Evolutionary conservation across 2,329 filamentous ascomycete species (phyloP).

Genomic region (Zymoseptoria crescenta): DNA sequence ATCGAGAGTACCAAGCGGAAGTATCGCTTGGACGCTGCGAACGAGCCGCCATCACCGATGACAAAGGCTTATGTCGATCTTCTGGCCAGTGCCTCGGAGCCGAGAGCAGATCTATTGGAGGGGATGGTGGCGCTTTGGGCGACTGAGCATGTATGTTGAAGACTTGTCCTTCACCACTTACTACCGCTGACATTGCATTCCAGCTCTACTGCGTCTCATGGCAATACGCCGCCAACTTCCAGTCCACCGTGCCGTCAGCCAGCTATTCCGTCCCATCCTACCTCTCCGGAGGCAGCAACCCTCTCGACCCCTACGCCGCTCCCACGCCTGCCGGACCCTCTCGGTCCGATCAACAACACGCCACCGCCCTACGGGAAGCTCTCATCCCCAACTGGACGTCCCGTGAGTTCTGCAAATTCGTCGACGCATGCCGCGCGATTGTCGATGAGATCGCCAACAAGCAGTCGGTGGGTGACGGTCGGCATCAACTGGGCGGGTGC

Average conservation of each 20-base stretch:
- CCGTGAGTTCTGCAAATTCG: conserved; percentile 42
- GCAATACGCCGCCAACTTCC: conserved; percentile 42
- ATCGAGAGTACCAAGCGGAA: conserved; percentile 57
- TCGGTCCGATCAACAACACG: conserved; percentile 35
- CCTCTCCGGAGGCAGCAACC: conserved; percentile 15
- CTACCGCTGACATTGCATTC: conserved; percentile 5
- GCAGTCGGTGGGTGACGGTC: conserved; percentile 39
- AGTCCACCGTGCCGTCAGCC: conserved; percentile 20
- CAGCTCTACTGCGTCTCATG: conserved; percentile 42
- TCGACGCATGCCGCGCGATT: conserved; percentile 41
- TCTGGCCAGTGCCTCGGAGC: conserved; percentile 49
- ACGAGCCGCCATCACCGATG: conserved; percentile 39
- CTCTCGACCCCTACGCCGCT: conserved; percentile 6
- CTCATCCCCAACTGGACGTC: conserved; percentile 47
- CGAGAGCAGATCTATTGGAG: conserved; percentile 51
- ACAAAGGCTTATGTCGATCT: conserved; percentile 51
- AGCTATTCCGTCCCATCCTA: conserved; percentile 28
- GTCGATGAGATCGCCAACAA: conserved; percentile 45
- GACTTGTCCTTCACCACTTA: neutral
- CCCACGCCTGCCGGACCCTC: conserved; percentile 3
- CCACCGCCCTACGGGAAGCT: conserved; percentile 42
- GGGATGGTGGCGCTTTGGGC: conserved; percentile 68
- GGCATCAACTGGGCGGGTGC: conserved; percentile 41
- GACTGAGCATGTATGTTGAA: conserved; percentile 52
- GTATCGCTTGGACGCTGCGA: conserved; percentile 49